These are phyloP conservation scores for Phytophthora pisi DNA, from an alignment of 352 stramenopile species.

Conservation along the genomic window DNA sequence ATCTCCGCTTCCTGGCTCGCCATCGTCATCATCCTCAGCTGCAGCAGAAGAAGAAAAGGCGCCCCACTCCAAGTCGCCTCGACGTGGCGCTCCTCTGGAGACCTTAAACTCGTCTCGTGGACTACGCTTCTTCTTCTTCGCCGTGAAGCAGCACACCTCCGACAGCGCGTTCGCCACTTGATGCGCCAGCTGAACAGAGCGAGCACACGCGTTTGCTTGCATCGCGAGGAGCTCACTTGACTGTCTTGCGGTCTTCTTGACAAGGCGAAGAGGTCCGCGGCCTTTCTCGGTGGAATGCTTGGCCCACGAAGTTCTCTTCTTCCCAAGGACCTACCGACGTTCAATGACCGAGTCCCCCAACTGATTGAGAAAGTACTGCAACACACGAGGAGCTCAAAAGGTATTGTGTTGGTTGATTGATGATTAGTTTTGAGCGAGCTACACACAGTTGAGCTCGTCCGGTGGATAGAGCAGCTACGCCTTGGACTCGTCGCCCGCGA, in stretches of 20 bases:
- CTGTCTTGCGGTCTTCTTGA: not conserved
- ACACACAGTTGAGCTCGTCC: not conserved
- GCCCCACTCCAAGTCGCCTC: constrained; percentile 17
- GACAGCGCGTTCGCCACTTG: constrained; percentile 18
- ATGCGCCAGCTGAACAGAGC: constrained; percentile 13
- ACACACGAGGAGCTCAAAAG: not conserved
- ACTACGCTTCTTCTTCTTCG: constrained; percentile 16
- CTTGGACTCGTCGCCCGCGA: constrained; percentile 21
- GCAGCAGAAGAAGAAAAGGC: not conserved
- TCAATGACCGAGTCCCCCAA: not conserved
- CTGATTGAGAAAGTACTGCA: not conserved
- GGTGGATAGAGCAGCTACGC: constrained; percentile 16
- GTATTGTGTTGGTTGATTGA: no score
- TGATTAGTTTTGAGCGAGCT: no score
- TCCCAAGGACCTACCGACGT: not conserved
- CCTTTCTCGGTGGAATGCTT: not conserved
- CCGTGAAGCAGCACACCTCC: constrained; percentile 22
- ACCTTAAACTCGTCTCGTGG: constrained; percentile 32
- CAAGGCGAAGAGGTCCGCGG: not conserved
- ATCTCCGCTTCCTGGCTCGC: constrained; percentile 33
- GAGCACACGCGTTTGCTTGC: constrained; percentile 12
- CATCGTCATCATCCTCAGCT: constrained; percentile 13
- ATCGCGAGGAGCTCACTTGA: constrained; percentile 8
- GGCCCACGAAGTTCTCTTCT: not conserved
- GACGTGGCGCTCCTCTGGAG: constrained; percentile 11